These are phyloP conservation scores for Sarocladium oryzae DNA, from an alignment of 2,329 filamentous ascomycete genomes.

Conservation along the genomic window DNA sequence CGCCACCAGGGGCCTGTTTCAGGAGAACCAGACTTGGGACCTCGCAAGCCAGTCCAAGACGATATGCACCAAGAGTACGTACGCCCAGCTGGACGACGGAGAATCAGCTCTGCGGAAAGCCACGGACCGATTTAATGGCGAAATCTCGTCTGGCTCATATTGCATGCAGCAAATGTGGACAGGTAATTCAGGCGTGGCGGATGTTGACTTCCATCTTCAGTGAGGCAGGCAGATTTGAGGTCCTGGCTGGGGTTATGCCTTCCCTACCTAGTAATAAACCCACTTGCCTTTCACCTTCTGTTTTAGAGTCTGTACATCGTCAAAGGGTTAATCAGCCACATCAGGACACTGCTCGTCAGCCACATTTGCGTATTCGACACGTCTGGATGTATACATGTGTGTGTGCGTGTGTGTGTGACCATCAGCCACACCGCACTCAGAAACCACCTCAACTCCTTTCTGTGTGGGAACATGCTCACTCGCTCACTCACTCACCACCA, in stretches of 20 bases:
- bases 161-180: too few species aligned
- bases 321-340: neutral
- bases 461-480: too few species aligned
- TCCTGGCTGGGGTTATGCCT: too few species aligned
- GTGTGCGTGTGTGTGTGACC: neutral
- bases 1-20: slow-evolving; percentile 9
- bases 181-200: too few species aligned
- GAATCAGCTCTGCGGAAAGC: too few species aligned
- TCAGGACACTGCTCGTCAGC: neutral
- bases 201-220: too few species aligned
- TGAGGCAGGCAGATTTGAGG: too few species aligned
- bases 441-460: slow-evolving; percentile 2
- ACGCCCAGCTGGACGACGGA: neutral
- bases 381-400: neutral
- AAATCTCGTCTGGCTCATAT: too few species aligned
- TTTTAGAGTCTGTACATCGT: too few species aligned
- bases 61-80: neutral
- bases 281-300: too few species aligned
- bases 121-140: too few species aligned
- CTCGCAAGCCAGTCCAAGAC: neutral
- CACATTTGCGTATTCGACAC: neutral
- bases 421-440: slow-evolving; percentile 5
- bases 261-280: too few species aligned
- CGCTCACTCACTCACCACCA: neutral
- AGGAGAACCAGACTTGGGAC: slow-evolving; percentile 10